Percentiles rank a stretch among this genome's conserved stretches.
Evolutionary conservation across 164 flowering plant species (phyloP).

Genomic region (Berberis thunbergii): DNA sequence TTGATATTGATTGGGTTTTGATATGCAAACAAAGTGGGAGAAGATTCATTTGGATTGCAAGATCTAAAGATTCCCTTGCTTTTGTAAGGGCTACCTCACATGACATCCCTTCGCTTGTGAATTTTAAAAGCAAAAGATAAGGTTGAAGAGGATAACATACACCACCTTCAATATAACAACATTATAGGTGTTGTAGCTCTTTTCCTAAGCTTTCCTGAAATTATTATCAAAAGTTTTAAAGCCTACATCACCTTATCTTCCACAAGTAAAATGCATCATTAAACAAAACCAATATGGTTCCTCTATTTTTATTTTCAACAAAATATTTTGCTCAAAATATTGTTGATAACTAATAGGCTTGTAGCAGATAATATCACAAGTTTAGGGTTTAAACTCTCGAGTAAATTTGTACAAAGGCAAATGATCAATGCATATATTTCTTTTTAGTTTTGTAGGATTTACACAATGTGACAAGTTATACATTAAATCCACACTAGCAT

Average conservation of each 20-base stretch:
- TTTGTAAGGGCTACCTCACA: constrained; percentile 3
- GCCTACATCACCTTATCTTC: too few species aligned
- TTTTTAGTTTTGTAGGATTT: constrained; percentile 9
- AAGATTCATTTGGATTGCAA: constrained; percentile 4
- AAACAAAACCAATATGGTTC: too few species aligned
- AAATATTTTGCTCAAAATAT: too few species aligned
- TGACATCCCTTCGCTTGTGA: constrained; percentile 10
- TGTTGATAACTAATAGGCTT: not conserved
- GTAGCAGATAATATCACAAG: not conserved
- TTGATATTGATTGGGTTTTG: not conserved
- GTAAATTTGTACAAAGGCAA: not conserved
- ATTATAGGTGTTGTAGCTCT: too few species aligned
- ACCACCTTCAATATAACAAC: too few species aligned
- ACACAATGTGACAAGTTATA: constrained; percentile 9
- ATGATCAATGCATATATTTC: constrained; percentile 9
- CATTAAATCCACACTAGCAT: constrained; percentile 9
- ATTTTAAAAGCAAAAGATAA: constrained; percentile 2
- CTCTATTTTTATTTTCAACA: too few species aligned
- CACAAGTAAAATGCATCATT: too few species aligned
- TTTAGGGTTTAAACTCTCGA: not conserved
- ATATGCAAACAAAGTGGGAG: not conserved
- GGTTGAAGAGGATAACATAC: too few species aligned
- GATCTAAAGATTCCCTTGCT: constrained; percentile 7
- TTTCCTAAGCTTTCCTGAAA: too few species aligned
- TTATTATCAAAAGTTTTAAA: too few species aligned